phyloP scores from a whole-genome alignment of 768 basidiomycete species.

The Auriscalpium orientale region DNA sequence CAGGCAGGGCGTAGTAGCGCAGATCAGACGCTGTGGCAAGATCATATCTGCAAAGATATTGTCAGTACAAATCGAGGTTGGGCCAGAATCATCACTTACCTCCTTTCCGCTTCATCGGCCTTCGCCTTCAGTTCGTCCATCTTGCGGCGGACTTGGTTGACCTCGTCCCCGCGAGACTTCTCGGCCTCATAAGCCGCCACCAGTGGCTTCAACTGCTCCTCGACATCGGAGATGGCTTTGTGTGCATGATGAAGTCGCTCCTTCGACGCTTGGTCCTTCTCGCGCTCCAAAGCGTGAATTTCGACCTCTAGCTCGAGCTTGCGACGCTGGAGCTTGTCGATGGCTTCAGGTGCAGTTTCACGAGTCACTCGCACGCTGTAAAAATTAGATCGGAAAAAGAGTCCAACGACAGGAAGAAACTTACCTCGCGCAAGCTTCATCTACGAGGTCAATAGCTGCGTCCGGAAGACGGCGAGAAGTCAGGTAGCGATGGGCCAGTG shows the following conservation, averaged over 20 bases:
- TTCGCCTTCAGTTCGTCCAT: conserved; percentile 91
- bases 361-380: conserved; percentile 81
- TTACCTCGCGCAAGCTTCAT: conserved; percentile 85
- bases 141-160: conserved; percentile 65
- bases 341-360: conserved; percentile 89
- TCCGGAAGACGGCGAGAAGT: conserved; percentile 75
- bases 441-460: conserved; percentile 85
- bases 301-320: conserved; percentile 92
- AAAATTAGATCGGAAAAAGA: conserved; percentile 1
- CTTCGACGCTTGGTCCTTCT: conserved; percentile 84
- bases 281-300: conserved; percentile 88
- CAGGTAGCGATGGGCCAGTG: conserved; percentile 88
- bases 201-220: conserved; percentile 77
- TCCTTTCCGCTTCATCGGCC: conserved; percentile 86
- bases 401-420: conserved; percentile 14
- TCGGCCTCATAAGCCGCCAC: conserved; percentile 83
- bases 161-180: conserved; percentile 74
- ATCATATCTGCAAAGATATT: conserved; percentile 29
- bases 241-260: conserved; percentile 68
- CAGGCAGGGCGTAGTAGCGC: conserved; percentile 87
- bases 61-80: conserved; percentile 7
- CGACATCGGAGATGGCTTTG: conserved; percentile 75
- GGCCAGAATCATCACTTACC: conserved; percentile 29
- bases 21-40: conserved; percentile 79
- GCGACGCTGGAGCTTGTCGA: conserved; percentile 83